These are phyloP conservation scores for Aureobasidium sp. DNA, from an alignment of 2,329 filamentous ascomycete genomes.

Conservation along the genomic window DNA sequence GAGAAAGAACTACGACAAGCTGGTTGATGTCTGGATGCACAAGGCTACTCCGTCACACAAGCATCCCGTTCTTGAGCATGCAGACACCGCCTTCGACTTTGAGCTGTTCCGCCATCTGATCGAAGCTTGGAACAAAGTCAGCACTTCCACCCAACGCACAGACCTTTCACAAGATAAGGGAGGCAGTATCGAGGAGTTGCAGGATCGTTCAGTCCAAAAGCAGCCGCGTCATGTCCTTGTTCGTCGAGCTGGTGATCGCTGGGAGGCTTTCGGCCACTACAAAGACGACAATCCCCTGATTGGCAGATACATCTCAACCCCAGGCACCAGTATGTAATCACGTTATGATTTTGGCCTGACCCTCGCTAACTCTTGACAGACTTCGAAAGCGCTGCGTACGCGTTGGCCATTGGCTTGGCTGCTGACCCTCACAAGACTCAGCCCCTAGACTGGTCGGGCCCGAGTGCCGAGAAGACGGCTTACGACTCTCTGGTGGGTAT, in stretches of 20 bases:
- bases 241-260: not conserved
- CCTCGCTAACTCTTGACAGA: not conserved
- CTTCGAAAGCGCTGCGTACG: not conserved
- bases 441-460: not conserved
- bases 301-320: not conserved
- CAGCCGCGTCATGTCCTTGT: not conserved
- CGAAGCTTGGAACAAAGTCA: too few relatives aligned
- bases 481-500: not conserved
- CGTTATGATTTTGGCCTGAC: not conserved
- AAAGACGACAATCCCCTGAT: not conserved
- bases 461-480: not conserved
- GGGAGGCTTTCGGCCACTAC: not conserved
- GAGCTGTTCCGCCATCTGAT: too few relatives aligned
- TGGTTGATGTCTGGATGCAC: too few relatives aligned
- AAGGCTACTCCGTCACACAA: too few relatives aligned
- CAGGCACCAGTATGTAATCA: not conserved
- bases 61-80: too few relatives aligned
- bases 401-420: not conserved
- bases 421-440: not conserved
- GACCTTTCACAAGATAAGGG: too few relatives aligned
- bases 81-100: too few relatives aligned
- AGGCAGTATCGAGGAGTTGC: too few relatives aligned
- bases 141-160: too few relatives aligned
- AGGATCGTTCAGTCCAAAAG: too few relatives aligned
- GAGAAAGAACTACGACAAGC: not conserved